Base-by-base conservation (phyloP, 139 green algal species). In the Volvox africanus region DNA sequence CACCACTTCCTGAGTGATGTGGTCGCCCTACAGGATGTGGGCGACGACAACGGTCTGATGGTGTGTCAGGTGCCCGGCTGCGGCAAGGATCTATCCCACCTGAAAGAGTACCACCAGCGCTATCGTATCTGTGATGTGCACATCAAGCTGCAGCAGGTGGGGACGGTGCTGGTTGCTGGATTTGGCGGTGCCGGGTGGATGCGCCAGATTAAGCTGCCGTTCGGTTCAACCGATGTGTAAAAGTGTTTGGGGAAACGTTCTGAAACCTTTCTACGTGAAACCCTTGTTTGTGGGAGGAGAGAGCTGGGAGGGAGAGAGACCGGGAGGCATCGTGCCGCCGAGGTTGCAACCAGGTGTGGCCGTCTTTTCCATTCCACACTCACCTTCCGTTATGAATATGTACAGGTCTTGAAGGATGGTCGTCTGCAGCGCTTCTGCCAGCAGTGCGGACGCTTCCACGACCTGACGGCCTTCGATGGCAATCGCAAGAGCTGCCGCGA, bases 381-480 rank as follows among this genome's bases (percentile, higher is more conserved):
- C 5, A 9, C 44, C 44, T 9, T 55, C 9, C 44, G 44, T 55
- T 9, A 9, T 14, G 5, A 55, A 55, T 55, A 55, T 55, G 44
- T 16, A 61, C 83, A 94, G 79, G 93, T 98, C 32, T 73, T 97
- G 80, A 95, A 96, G 88, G 95, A 97, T 50, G 94, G 94, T n/a
- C 82, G 94, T 0, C 91, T 95, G 77, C 95, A 98, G 93, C 96
- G 97, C 78, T 99, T 98, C 95, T 99, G 97, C 93, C 97, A 99
- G 94, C 97, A 98, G 95, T 99, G 97, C 88, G 96, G 97, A 17
- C 94, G 97, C 79, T 99, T 99, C 92, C 97, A 99, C 78, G 93
- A 96, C 35, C 93, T 99, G 35, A 89, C 87, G 0, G 96, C 97
- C 24, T 99, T 99, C 92, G 97, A 99, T 84, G 97, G 94, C 30